These are phyloP conservation scores for Diaporthe caulivora DNA, from an alignment of 2,329 filamentous ascomycete species.

Conservation along the genomic window DNA sequence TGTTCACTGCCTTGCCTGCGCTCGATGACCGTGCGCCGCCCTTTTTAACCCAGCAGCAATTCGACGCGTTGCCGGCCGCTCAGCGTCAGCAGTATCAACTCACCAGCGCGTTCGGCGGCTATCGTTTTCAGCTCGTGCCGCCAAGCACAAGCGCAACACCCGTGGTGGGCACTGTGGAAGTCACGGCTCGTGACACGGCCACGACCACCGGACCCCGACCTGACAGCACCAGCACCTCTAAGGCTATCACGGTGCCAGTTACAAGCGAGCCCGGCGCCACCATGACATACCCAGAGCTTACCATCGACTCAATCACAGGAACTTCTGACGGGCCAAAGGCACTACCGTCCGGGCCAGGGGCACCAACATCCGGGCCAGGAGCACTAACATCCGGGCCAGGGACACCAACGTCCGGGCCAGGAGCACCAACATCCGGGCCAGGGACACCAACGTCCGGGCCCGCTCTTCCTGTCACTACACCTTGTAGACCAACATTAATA, in stretches of 20 bases:
- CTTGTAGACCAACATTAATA: too few species aligned
- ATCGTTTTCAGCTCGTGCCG: conserved; percentile 13
- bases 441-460: too few species aligned
- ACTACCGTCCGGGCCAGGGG: too few species aligned
- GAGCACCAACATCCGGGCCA: too few species aligned
- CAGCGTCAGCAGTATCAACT: conserved; percentile 1
- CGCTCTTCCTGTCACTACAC: too few species aligned
- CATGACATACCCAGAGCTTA: not conserved
- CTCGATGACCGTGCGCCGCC: too few species aligned
- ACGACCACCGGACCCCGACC: not conserved
- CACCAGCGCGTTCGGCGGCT: not conserved
- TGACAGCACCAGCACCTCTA: not conserved
- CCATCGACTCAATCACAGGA: too few species aligned
- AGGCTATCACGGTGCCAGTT: not conserved
- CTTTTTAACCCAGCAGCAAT: not conserved
- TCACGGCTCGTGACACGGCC: not conserved
- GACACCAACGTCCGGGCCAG: too few species aligned
- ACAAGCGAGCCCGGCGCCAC: not conserved
- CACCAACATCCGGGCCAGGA: too few species aligned
- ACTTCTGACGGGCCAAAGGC: too few species aligned
- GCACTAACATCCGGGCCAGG: too few species aligned
- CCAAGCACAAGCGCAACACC: not conserved
- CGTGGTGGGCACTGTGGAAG: not conserved
- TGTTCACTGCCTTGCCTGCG: not conserved
- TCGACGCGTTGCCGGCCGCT: not conserved